phyloP scores from a whole-genome alignment of 2,329 filamentous ascomycete species.

The Aspergillus sp. region DNA sequence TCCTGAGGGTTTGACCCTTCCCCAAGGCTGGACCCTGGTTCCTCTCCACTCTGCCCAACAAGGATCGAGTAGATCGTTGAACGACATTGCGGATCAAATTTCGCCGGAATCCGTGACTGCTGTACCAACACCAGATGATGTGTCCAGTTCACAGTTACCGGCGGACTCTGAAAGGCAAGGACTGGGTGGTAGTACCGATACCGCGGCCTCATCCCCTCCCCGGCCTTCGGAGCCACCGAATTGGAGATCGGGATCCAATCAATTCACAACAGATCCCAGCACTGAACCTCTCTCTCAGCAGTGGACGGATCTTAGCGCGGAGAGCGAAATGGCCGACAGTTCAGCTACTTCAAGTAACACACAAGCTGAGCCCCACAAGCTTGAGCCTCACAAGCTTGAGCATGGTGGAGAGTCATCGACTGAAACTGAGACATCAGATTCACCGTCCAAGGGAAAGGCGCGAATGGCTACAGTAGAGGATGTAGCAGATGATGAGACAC shows the following conservation, averaged over 20 bases:
- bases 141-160: not conserved
- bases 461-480: slow-evolving; percentile 39
- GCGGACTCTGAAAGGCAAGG: slow-evolving; percentile 1
- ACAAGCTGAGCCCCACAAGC: not conserved
- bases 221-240: slow-evolving; percentile 14
- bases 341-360: not conserved
- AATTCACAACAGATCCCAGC: slow-evolving; percentile 10
- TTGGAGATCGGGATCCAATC: slow-evolving; percentile 19
- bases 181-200: not conserved
- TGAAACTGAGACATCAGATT: slow-evolving; percentile 15
- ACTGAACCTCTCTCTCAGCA: slow-evolving; percentile 30
- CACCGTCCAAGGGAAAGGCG: slow-evolving; percentile 34
- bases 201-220: not conserved
- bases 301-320: slow-evolving; percentile 29
- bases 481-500: slow-evolving; percentile 29
- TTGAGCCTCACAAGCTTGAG: not conserved
- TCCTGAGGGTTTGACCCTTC: slow-evolving; percentile 52
- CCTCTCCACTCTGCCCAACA: slow-evolving; percentile 27
- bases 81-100: slow-evolving; percentile 5
- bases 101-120: slow-evolving; percentile 3
- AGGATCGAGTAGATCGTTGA: slow-evolving; percentile 2
- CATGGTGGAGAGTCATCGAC: slow-evolving; percentile 6
- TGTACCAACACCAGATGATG: not conserved
- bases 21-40: slow-evolving; percentile 48
- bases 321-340: slow-evolving; percentile 17